Base-by-base conservation (phyloP, 305 asterid genomes). In the Ruellia speciosa region DNA sequence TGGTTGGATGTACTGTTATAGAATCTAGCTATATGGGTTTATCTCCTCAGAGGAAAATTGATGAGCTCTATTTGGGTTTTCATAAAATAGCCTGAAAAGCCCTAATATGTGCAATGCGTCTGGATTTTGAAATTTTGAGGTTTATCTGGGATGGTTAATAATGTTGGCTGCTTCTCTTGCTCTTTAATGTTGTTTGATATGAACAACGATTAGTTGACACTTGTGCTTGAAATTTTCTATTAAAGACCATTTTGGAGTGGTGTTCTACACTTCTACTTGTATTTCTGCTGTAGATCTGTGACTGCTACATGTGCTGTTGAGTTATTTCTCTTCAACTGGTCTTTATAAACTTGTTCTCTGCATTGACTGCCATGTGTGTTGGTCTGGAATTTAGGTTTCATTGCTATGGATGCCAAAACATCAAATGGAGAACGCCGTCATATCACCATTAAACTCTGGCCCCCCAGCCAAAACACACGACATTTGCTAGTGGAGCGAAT, bases 391-490 rank as follows among this genome's bases (percentile, higher is more conserved):
- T 48, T 52, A 62, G 69, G 75, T 48, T 72, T 47, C 16, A 53
- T 60, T 56, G 63, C 52, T 51, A 92, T 92, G 98, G 95, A 92
- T 68, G 68, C 80, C 41, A 69, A 72, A 65, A 31, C 72, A 58
- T 69, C 77, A 20, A 79, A 70, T 61, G 83, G 79, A 18, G 87
- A 81, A 64, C 88, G 72, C 54, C 79, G 77, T 17, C 81, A 82
- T 37, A 72, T 76, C 63, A 80, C 90, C 52, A 84, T 92, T 46
- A 92, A 92, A 72, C 88, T 92, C 62, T 92, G 98, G 98, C 98
- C 98, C 19, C 98, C 96, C 33, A 85, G 94, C 71, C 75, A 79
- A 64, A 84, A 72, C 78, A 92, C 95, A 0, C 72, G 98, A 33
- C 70, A 67, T 64, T 79, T 77, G 79, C 76, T 92, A 43, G 95